Evolutionary conservation across 2,329 filamentous ascomycete species (phyloP), one percentile per base, ranked within the genome.

Genomic region (Trichoderma aggressivum): DNA sequence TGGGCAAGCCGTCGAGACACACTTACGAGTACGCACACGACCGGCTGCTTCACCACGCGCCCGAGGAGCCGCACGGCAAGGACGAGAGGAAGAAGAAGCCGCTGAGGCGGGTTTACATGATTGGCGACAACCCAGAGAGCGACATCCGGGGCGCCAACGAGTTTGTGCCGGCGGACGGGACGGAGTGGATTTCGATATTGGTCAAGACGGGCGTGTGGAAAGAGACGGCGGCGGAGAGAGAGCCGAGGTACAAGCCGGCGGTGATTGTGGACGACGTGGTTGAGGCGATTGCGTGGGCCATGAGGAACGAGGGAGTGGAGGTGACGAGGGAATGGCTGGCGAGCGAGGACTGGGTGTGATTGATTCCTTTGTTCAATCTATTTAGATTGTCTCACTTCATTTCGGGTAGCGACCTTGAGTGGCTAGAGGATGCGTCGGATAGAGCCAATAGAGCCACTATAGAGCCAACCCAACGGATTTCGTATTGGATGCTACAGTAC

Each of bases 131-230:
- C 77, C 92, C 92, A 6, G 93, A 93, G 78, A 96, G 92, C 75
- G 96, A 99, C 79, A 97, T 99, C 74, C 85, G 89, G 6, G 96
- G 96, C 7, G 94, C 93, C 24, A 97, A 97, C 78, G 86, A 87
- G 59, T 97, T 92, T 78, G 77, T 83, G 58, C 92, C 91, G 73
- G 83, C 86, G 5, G 81, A 86, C 70, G 91, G 90, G 10, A 92
- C 89, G n/a, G 84, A 89, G 71, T 97, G 94, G 94, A 83, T 86
- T 53, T 92, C 91, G 56, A 87, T 97, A 21, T 82, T 97, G 71
- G 92, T 97, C 32, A 86, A 89, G 75, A 97, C 92, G 10, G 94
- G 94, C 0, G 94, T 97, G 1, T 97, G 91, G 82, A 74, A 77
- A 63, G 74, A 80, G 73, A 83, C 80, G 24, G 75, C 77, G 28